A percentile compares a stretch with the other conserved stretches of the same genome.
phyloP scores from a whole-genome alignment of 345 rosid genomes.

The Arabidopsis suecica region DNA sequence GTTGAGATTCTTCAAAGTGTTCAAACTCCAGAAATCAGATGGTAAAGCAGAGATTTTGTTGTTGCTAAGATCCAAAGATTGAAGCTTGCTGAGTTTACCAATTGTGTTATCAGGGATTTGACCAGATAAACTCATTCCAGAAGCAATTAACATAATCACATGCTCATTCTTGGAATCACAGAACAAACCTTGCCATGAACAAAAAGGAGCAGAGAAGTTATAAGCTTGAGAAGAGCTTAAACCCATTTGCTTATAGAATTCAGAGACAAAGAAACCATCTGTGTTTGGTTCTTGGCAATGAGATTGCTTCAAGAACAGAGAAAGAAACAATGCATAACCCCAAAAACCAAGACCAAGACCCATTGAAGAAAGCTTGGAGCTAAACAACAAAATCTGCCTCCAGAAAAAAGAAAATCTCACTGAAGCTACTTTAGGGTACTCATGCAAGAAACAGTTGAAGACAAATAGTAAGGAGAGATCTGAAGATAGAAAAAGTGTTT shows the following conservation, averaged over 20 bases:
- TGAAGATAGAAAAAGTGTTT: conserved; percentile 40
- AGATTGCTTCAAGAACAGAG: conserved; percentile 60
- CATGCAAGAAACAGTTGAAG: conserved; percentile 27
- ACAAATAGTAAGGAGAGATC: conserved; percentile 38
- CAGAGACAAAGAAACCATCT: conserved; percentile 78
- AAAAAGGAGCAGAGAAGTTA: conserved; percentile 63
- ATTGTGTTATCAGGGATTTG: conserved; percentile 79
- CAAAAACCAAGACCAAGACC: conserved; percentile 60
- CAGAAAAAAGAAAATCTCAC: conserved; percentile 32
- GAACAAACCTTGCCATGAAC: conserved; percentile 74
- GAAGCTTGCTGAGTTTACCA: conserved; percentile 85
- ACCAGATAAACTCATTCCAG: conserved; percentile 75
- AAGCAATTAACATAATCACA: conserved; percentile 58
- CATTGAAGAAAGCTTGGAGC: conserved; percentile 50
- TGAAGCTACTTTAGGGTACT: conserved; percentile 28
- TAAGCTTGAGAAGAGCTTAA: conserved; percentile 46
- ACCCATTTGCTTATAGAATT: conserved; percentile 71
- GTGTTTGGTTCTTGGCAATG: conserved; percentile 77
- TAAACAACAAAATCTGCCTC: neutral
- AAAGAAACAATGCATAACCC: conserved; percentile 59
- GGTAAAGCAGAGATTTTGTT: conserved; percentile 82
- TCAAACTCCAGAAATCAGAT: conserved; percentile 89
- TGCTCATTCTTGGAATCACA: conserved; percentile 64
- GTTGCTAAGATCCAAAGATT: conserved; percentile 77
- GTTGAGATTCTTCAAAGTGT: conserved; percentile 66